Evolutionary conservation across 495 filamentous ascomycete genomes (phyloP), one percentile per base, ranked within the genome.

Genomic region (Penicillium egyptiacum): DNA sequence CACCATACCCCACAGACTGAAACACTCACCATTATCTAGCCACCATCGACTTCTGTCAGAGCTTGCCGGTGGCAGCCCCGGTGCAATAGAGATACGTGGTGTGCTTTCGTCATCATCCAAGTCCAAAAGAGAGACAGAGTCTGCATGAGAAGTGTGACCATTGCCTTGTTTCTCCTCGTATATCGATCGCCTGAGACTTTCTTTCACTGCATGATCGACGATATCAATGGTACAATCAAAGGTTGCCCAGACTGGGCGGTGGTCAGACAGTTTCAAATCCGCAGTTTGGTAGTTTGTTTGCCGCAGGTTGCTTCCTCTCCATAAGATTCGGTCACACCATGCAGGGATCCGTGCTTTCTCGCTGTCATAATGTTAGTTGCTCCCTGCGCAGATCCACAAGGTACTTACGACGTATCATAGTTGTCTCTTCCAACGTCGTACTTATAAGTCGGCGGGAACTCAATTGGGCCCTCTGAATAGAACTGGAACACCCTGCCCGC

Each of bases 281-380:
- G 89, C 91, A 50, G 81, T 83, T 58, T 86, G 80, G 69, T 99
- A 99, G 25, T 85, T 80, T 19, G 86, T 80, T 70, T 98, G 95
- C 7, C 86, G 85, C 5, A 98, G 79, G 58, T 88, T 91, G 40
- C 79, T 78, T 23, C 95, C 95, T 79, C 89, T 94, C 55, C 89
- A 85, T 12, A 99, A 73, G 14, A 99, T 83, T 35, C 94, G 88
- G 71, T 99, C 94, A 65, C 91, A 96, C 94, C 94, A 99, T 4
- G 94, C 94, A 25, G 94, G 94, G 57, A 98, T 97, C 28, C 94
- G 86, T 28, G 83, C 82, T 75, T 98, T 99, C 60, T 99, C 94
- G 19, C 88, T 92, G 53, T 9, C 14, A 46, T 35, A 28, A 10
- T 10, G 56, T 51, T 19, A 44, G 35, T 39, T 39, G 47, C 10